Percentiles rank a stretch among this genome's conserved stretches.
Evolutionary conservation across 129 eudicot species (phyloP).

Genomic region (Apium graveolens): DNA sequence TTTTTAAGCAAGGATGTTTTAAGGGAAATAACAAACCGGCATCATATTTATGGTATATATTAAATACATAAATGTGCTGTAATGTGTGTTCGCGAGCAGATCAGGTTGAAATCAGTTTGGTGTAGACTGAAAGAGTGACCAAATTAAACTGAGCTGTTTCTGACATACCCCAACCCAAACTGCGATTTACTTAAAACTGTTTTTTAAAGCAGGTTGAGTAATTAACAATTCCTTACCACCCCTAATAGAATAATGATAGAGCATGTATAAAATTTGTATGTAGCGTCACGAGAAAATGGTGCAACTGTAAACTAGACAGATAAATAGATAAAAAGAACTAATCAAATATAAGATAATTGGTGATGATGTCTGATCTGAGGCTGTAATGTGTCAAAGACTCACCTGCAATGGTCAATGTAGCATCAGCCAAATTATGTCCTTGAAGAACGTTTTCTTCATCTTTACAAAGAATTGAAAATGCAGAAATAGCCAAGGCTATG

Average conservation of each 20-base stretch:
- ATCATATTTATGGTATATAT: too few relatives aligned
- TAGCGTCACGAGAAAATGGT: background rate
- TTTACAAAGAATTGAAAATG: slow-evolving; percentile 63
- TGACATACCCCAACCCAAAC: background rate
- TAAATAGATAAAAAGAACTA: background rate
- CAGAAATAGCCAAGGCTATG: slow-evolving; percentile 72
- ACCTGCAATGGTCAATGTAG: slow-evolving; percentile 82
- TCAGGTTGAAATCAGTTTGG: background rate
- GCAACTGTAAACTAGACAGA: background rate
- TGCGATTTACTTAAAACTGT: background rate
- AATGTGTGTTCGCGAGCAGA: too few relatives aligned
- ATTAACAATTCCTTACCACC: background rate
- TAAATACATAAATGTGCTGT: background rate
- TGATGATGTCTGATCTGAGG: slow-evolving; percentile 13
- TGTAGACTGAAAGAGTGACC: background rate
- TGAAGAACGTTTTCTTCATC: slow-evolving; percentile 21
- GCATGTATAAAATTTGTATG: background rate
- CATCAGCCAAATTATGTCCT: slow-evolving; percentile 26
- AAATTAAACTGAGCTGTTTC: background rate
- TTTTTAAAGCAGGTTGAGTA: too few relatives aligned
- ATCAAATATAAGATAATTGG: background rate
- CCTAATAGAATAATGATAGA: background rate
- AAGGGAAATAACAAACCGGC: too few relatives aligned
- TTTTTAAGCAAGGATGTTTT: too few relatives aligned
- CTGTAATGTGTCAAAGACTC: slow-evolving; percentile 28